phyloP scores from a whole-genome alignment of 257 asterid genomes.

The Verbascum thapsus region DNA sequence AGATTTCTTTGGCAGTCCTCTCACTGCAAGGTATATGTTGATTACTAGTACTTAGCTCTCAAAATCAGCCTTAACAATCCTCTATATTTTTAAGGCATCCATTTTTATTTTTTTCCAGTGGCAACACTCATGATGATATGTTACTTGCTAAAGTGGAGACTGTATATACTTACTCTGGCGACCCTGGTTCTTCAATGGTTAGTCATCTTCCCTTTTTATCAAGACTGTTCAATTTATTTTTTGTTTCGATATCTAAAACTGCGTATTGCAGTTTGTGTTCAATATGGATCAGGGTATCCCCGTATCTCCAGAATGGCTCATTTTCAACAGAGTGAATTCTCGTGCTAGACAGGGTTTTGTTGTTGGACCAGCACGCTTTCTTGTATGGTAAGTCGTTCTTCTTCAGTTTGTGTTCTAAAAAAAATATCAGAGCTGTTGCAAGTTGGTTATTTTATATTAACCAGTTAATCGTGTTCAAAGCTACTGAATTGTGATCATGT shows the following conservation, averaged over 20 bases:
- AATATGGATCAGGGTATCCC: constrained; percentile 98
- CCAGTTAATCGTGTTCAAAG: background rate
- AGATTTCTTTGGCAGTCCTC: constrained; percentile 94
- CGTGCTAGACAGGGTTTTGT: constrained; percentile 84
- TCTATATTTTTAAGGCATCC: background rate
- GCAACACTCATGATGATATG: constrained; percentile 87
- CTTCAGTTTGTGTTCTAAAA: constrained; percentile 18
- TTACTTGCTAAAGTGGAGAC: constrained; percentile 89
- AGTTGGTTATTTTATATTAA: background rate
- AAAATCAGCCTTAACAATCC: constrained; percentile 14
- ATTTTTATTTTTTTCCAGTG: constrained; percentile 57
- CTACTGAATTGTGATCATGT: constrained; percentile 2
- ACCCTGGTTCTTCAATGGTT: constrained; percentile 91
- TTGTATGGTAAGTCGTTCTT: constrained; percentile 55
- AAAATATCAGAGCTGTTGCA: background rate
- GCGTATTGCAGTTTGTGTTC: constrained; percentile 66
- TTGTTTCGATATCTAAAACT: constrained; percentile 14
- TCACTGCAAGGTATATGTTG: constrained; percentile 81
- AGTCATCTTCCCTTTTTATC: constrained; percentile 35
- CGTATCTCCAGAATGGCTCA: constrained; percentile 74
- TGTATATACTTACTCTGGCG: constrained; percentile 84
- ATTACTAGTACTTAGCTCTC: constrained; percentile 13
- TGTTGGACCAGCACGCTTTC: constrained; percentile 77
- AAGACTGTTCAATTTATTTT: constrained; percentile 20
- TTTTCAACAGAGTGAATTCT: constrained; percentile 82